Evolutionary conservation across 257 asterid genomes (phyloP).

Genomic region (Orobanche coerulescens): DNA sequence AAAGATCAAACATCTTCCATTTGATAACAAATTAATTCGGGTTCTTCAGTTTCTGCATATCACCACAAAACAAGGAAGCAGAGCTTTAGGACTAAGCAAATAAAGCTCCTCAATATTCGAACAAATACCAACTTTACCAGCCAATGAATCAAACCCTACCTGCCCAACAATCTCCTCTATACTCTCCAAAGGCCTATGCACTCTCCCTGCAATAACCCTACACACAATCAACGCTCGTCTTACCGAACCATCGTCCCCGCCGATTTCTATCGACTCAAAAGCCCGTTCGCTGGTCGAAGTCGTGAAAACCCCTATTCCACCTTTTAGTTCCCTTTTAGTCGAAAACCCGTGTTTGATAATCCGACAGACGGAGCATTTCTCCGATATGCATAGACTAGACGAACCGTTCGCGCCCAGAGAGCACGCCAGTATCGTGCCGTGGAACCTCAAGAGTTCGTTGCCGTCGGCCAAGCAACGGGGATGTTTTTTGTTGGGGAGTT

Average conservation of each 20-base stretch:
- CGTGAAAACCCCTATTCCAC: conserved; percentile 76
- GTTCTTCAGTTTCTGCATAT: conserved; percentile 49
- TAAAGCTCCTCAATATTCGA: conserved; percentile 94
- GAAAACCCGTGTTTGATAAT: conserved; percentile 67
- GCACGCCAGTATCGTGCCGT: conserved; percentile 65
- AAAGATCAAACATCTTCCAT: conserved; percentile 1
- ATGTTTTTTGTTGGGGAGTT: conserved; percentile 69
- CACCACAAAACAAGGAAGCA: conserved; percentile 88
- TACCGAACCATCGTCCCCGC: conserved; percentile 21
- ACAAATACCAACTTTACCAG: conserved; percentile 81
- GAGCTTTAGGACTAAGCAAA: conserved; percentile 75
- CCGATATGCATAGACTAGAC: conserved; percentile 61
- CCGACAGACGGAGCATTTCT: conserved; percentile 64
- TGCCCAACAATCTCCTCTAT: conserved; percentile 56
- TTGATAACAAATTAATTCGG: not conserved
- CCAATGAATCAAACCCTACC: conserved; percentile 78
- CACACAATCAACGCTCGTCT: conserved; percentile 77
- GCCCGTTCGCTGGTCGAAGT: conserved; percentile 82
- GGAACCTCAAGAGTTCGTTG: conserved; percentile 70
- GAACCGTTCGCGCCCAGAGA: conserved; percentile 65
- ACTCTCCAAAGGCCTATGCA: conserved; percentile 80
- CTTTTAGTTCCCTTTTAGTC: conserved; percentile 40
- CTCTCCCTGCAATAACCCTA: conserved; percentile 90
- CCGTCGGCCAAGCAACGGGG: conserved; percentile 94
- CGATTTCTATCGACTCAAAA: conserved; percentile 44